Evolutionary conservation across 441 rosid species (phyloP).

Genomic region (Syzygium syzygioides): DNA sequence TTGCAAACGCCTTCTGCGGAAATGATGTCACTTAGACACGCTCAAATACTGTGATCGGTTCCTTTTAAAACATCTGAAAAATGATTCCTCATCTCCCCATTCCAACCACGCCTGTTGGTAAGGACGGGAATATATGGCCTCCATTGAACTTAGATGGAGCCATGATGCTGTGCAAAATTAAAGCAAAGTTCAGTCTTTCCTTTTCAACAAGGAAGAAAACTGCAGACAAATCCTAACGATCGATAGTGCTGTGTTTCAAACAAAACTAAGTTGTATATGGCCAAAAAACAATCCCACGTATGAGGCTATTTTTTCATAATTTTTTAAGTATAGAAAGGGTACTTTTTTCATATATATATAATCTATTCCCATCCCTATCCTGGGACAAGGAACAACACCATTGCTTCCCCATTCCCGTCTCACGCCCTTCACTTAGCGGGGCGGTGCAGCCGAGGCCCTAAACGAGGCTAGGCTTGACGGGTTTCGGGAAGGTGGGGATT

Average conservation of each 20-base stretch:
- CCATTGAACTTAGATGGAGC: background rate
- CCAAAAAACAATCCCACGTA: background rate
- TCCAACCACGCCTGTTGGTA: background rate
- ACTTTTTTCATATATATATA: no score
- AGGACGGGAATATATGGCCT: background rate
- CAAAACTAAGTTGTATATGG: background rate
- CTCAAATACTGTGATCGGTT: background rate
- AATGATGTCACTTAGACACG: background rate
- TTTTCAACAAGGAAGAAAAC: background rate
- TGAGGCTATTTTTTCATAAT: no score
- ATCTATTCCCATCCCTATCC: no score
- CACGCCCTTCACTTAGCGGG: no score
- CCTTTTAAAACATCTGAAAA: background rate
- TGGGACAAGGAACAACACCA: no score
- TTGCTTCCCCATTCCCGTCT: no score
- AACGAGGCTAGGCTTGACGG: no score
- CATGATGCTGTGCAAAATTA: background rate
- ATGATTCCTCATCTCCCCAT: background rate
- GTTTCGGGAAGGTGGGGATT: no score
- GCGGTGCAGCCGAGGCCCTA: no score
- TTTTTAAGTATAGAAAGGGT: no score
- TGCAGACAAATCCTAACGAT: background rate
- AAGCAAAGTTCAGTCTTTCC: background rate
- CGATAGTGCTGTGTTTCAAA: background rate
- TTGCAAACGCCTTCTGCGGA: background rate